Percentiles rank a stretch among this genome's conserved stretches.
These are phyloP conservation scores for Scolecobasidium constrictum DNA, from an alignment of 2,329 filamentous ascomycete genomes.

Conservation along the genomic window DNA sequence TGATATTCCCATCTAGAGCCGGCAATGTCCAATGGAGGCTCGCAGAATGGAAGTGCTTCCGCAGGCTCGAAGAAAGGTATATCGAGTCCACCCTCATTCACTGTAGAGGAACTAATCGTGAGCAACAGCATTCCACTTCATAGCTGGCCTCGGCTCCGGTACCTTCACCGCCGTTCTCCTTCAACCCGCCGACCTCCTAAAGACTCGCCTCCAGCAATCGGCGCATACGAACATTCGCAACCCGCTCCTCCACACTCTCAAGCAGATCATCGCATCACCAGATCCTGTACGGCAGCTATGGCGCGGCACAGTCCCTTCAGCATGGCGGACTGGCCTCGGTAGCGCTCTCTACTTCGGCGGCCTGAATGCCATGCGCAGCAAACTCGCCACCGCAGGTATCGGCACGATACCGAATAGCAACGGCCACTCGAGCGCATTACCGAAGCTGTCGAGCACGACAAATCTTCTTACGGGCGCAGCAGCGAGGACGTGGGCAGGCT, in stretches of 20 bases:
- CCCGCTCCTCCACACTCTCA: slow-evolving; percentile 56
- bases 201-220: slow-evolving; percentile 90
- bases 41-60: neutral
- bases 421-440: slow-evolving; percentile 56
- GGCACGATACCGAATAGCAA: slow-evolving; percentile 7
- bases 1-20: neutral
- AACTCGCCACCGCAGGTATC: slow-evolving; percentile 12
- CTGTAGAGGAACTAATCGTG: neutral
- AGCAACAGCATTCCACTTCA: slow-evolving; percentile 64
- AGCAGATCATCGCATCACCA: slow-evolving; percentile 55
- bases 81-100: neutral
- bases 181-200: slow-evolving; percentile 90
- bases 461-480: slow-evolving; percentile 79
- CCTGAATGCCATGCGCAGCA: slow-evolving; percentile 55
- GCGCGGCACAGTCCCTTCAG: slow-evolving; percentile 85
- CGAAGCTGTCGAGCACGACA: slow-evolving; percentile 69
- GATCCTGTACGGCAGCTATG: slow-evolving; percentile 67
- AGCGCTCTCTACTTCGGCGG: slow-evolving; percentile 89
- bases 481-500: slow-evolving; percentile 76
- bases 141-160: slow-evolving; percentile 79
- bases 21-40: neutral
- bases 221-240: slow-evolving; percentile 40
- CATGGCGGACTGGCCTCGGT: slow-evolving; percentile 86
- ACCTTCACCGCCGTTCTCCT: slow-evolving; percentile 80
- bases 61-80: neutral